These are phyloP conservation scores for Blumeria hordei DNA, from an alignment of 2,329 filamentous ascomycete species.

Conservation along the genomic window DNA sequence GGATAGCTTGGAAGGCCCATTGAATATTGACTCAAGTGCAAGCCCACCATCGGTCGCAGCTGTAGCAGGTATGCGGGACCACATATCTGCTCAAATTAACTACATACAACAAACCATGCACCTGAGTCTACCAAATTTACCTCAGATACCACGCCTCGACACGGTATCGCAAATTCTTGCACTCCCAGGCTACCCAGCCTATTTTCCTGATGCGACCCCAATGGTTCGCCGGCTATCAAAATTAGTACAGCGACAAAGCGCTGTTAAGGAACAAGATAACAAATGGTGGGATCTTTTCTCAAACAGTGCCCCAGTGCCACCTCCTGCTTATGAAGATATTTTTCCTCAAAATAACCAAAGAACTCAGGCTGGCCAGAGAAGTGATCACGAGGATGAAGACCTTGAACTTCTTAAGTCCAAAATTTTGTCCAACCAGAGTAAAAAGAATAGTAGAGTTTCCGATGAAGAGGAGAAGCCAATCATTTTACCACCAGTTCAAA, in stretches of 20 bases:
- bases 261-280: slow-evolving; percentile 23
- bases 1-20: slow-evolving; percentile 6
- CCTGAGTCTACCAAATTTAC: slow-evolving; percentile 36
- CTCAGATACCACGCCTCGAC: slow-evolving; percentile 19
- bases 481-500: slow-evolving; percentile 24
- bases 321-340: slow-evolving; percentile 59
- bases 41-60: slow-evolving; percentile 28
- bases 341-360: slow-evolving; percentile 33
- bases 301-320: slow-evolving; percentile 25
- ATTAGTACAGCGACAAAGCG: slow-evolving; percentile 27
- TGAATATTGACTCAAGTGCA: slow-evolving; percentile 1
- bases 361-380: slow-evolving; percentile 31
- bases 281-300: slow-evolving; percentile 48
- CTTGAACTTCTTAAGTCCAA: slow-evolving; percentile 31
- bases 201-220: slow-evolving; percentile 26
- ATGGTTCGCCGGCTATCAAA: slow-evolving; percentile 51
- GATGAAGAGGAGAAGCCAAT: slow-evolving; percentile 17
- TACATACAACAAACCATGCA: slow-evolving; percentile 52
- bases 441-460: slow-evolving; percentile 14
- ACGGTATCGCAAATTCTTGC: slow-evolving; percentile 25
- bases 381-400: slow-evolving; percentile 30
- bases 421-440: slow-evolving; percentile 23
- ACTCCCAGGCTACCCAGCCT: slow-evolving; percentile 48
- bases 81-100: slow-evolving; percentile 48
- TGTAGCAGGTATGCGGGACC: slow-evolving; percentile 47